phyloP scores from a whole-genome alignment of 768 basidiomycete species.

The Boletellus ananas region DNA sequence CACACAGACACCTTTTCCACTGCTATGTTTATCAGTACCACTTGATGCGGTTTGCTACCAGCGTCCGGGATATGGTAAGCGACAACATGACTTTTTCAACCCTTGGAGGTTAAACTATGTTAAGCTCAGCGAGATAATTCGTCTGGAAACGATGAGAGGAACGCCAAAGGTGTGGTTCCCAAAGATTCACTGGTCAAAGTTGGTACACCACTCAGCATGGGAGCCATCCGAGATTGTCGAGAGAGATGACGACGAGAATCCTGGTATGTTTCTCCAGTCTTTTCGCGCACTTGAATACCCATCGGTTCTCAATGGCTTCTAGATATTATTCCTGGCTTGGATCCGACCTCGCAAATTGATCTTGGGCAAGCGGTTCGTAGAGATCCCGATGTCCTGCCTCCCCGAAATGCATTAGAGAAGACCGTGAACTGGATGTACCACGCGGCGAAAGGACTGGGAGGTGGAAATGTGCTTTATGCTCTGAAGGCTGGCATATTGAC shows the following conservation, averaged over 20 bases:
- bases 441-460: constrained; percentile 36
- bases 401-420: constrained; percentile 53
- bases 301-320: background rate
- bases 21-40: constrained; percentile 71
- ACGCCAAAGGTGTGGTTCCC: constrained; percentile 57
- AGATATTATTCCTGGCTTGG: constrained; percentile 59
- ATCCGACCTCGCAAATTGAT: constrained; percentile 40
- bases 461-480: constrained; percentile 65
- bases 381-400: constrained; percentile 75
- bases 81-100: background rate
- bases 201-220: constrained; percentile 45
- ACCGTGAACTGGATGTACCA: constrained; percentile 46
- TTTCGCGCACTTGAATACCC: background rate
- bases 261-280: constrained; percentile 32
- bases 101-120: background rate
- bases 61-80: constrained; percentile 36
- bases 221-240: constrained; percentile 42
- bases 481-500: constrained; percentile 68
- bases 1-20: constrained; percentile 69
- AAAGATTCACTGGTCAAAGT: constrained; percentile 23
- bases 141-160: constrained; percentile 48
- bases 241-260: constrained; percentile 65
- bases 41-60: constrained; percentile 36
- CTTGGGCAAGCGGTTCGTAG: constrained; percentile 54
- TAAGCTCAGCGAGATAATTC: constrained; percentile 56